A percentile compares a stretch with the other conserved stretches of the same genome.
phyloP scores from a whole-genome alignment of 345 rosid genomes.

The Linum usitatissimum region DNA sequence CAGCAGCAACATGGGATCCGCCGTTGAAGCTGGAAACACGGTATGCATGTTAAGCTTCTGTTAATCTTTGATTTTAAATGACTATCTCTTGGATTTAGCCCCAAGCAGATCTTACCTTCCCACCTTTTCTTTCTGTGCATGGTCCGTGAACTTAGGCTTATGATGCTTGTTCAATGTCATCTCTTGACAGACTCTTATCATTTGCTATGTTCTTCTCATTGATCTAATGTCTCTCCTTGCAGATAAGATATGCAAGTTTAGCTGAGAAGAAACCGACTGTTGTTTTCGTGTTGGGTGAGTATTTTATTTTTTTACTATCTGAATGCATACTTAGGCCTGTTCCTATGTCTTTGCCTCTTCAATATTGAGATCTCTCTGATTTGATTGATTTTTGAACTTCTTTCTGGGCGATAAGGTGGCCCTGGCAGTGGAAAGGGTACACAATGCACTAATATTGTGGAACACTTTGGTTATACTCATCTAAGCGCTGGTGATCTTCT shows the following conservation, averaged over 20 bases:
- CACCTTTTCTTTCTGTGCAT: background rate
- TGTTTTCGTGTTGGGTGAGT: conserved; percentile 82
- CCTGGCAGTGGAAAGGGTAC: conserved; percentile 58
- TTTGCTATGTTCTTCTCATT: conserved; percentile 1
- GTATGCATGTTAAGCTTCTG: conserved; percentile 16
- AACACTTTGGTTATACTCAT: conserved; percentile 24
- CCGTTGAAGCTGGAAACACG: conserved; percentile 34
- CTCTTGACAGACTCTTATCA: background rate
- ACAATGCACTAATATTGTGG: conserved; percentile 20
- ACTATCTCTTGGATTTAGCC: background rate
- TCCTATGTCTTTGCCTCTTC: conserved; percentile 3
- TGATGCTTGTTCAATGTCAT: background rate
- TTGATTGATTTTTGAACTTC: conserved; percentile 5
- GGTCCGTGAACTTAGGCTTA: background rate
- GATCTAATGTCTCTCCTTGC: conserved; percentile 14
- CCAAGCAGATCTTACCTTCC: background rate
- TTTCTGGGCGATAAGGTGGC: conserved; percentile 45
- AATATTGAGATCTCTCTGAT: background rate
- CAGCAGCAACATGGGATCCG: conserved; percentile 36
- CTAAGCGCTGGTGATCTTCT: conserved; percentile 33
- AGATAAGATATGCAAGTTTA: conserved; percentile 37
- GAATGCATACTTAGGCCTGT: background rate
- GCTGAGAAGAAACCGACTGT: conserved; percentile 54
- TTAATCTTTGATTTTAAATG: no score
- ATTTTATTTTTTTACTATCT: background rate